Evolutionary conservation across 768 basidiomycete species (phyloP), one percentile per base, ranked within the genome.

Genomic region (Xanthoconium purpureum): DNA sequence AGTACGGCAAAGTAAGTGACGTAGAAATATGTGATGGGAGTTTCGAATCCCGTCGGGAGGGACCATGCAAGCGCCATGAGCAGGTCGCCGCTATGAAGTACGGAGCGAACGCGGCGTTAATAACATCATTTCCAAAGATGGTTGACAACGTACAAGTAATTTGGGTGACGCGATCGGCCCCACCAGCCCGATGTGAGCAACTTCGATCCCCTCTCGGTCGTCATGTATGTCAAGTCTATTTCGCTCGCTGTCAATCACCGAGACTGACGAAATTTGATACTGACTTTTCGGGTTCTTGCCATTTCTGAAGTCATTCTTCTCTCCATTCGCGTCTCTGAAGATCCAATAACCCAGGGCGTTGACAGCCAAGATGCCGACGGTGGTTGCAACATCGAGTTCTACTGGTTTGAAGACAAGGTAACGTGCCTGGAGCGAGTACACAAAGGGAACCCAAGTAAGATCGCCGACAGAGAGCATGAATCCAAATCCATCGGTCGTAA

Each of bases 391-490:
- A 42, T 91, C 89, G 44, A 98, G 84, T 58, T 92, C 87, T 35
- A 89, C 77, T 15, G 84, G 94, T 54, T 82, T 81, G 77, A 93
- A 95, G n/a, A 87, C 96, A 58, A 99, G 85, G 73, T 91, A 99
- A 49, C 94, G 88, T 1, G 95, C 91, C 75, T 98, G 95, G 14
- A 98, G 84, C 32, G 85, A 85, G 74, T 98, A 99, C 15, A 85
- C 87, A 73, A 98, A 96, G 12, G 96, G 96, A 12, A 99, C 91
- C 89, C 92, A 98, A 18, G 85, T 74, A 30, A 98, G 82, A 67
- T 98, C 94, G 40, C 97, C 96, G 46, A 96, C 82, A 6, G 93
- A 75, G 30, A 99, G 87, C 97, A 99, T 99, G 80, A 94, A 98
- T 8, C 97, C 97, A 66, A 98, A 98, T 12, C 97, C 97, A 64